Base-by-base conservation (phyloP, 192 early-diverging fungal genomes). In the Linnemannia schmuckeri region DNA sequence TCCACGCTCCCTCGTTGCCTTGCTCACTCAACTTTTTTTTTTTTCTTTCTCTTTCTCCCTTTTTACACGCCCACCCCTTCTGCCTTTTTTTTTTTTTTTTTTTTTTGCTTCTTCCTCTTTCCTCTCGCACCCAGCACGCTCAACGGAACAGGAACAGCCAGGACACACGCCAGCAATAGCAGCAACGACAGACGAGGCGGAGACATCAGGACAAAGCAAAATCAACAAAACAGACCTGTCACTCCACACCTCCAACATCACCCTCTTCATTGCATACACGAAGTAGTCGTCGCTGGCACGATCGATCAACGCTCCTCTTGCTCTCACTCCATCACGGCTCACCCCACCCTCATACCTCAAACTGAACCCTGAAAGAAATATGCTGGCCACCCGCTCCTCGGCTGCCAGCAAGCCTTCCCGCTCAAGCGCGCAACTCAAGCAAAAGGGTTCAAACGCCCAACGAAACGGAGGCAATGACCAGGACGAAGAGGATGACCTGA, bases 401-500 rank as follows among this genome's bases (percentile, higher is more conserved):
- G 24, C 85, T 52, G 37, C 71, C 49, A 81, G 55, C 57, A 81
- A 81, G 42, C 79, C 85, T 3, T 20, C 49, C 30, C 79, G 85
- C 37, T 55, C 79, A 30, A 76, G 75, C 70, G 40, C 79, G 13
- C 85, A 81, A 41, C 85, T 81, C 46, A 87, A 87, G 46, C 79
- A 77, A 22, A 87, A 87, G 35, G 85, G 76, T 17, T 68, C 79
- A 33, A 78, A 78, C 70, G 69, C 80, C 49, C 76, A 77, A 46
- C 79, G 85, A 42, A 76, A 87, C 79, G 61, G 74, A 6, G 61
- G 61, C 1, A 63, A 69, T 49, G 76, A 78, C 40, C 63, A 81
- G 4, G 85, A 87, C 47, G 85, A 87, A 24, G 79, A 87, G 52
- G 85, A 87, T 63, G 85, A 87, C 70, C 72, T 87, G 61, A 87